These are phyloP conservation scores for Anthracocystis setariae DNA, from an alignment of 1,284 basidiomycete species.

Conservation along the genomic window DNA sequence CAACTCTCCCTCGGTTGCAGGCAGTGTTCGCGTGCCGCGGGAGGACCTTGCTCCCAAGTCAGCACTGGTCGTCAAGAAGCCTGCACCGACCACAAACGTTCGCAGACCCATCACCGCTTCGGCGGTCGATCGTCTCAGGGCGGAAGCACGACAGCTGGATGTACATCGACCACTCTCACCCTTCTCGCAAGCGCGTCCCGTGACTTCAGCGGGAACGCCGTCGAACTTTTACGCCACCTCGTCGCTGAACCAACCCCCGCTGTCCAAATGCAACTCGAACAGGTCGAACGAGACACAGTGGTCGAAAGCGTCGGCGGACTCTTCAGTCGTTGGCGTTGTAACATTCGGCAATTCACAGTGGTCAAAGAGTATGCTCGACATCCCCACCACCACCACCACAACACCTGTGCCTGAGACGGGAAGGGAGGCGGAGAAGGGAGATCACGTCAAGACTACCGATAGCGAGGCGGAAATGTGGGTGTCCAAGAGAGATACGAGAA, in stretches of 20 bases:
- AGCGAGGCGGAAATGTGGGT: slow-evolving; percentile 35
- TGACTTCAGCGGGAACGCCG: not conserved
- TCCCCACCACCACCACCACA: not conserved
- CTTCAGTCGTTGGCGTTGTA: not conserved
- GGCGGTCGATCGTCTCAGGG: slow-evolving; percentile 17
- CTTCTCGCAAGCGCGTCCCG: slow-evolving; percentile 11
- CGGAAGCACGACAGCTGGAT: slow-evolving; percentile 13
- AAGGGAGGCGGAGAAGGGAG: not conserved
- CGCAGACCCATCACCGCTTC: slow-evolving; percentile 24
- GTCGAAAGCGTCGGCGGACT: slow-evolving; percentile 17
- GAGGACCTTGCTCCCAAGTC: too few species aligned
- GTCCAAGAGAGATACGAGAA: slow-evolving; percentile 3
- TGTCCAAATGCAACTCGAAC: slow-evolving; percentile 17
- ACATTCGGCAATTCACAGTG: not conserved
- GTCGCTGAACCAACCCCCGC: not conserved
- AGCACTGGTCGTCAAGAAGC: not conserved
- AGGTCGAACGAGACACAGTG: slow-evolving; percentile 19
- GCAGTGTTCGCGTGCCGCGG: not conserved
- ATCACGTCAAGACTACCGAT: slow-evolving; percentile 15
- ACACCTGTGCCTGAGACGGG: not conserved
- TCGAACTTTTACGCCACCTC: not conserved
- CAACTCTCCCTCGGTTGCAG: not conserved
- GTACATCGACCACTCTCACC: slow-evolving; percentile 27
- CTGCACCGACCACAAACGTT: not conserved
- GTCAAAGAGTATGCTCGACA: slow-evolving; percentile 1